phyloP scores from a whole-genome alignment of 2,329 filamentous ascomycete species.

The Graphiopsis chlorocephala region DNA sequence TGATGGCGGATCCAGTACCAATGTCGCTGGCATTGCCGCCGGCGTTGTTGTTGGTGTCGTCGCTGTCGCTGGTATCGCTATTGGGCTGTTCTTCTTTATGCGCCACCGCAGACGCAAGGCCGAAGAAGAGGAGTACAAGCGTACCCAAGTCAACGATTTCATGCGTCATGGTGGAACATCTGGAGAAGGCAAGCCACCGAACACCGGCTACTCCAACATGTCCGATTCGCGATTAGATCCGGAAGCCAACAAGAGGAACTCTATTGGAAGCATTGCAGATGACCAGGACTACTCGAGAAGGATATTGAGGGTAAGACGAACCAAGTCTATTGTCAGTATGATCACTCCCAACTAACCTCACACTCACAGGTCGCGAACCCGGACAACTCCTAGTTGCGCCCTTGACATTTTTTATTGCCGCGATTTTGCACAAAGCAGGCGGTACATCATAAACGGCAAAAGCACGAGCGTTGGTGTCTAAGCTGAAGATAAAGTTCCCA shows the following conservation, averaged over 20 bases:
- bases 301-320: conserved; percentile 74
- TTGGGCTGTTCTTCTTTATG: conserved; percentile 69
- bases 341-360: not conserved
- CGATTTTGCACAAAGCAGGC: conserved; percentile 7
- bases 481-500: conserved; percentile 9
- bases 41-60: conserved; percentile 85
- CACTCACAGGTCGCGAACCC: conserved; percentile 13
- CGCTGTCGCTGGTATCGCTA: conserved; percentile 62
- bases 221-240: conserved; percentile 84
- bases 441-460: conserved; percentile 3
- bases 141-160: conserved; percentile 74
- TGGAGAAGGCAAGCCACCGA: conserved; percentile 52
- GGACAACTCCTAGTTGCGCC: conserved; percentile 4
- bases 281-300: conserved; percentile 95
- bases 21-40: conserved; percentile 79
- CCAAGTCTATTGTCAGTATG: not conserved
- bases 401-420: not conserved
- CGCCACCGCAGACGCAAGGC: conserved; percentile 72
- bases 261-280: conserved; percentile 93
- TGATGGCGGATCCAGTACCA: conserved; percentile 45
- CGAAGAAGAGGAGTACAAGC: conserved; percentile 79
- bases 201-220: conserved; percentile 66
- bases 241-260: conserved; percentile 53
- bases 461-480: conserved; percentile 7
- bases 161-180: conserved; percentile 47